Evolutionary conservation across 2,329 filamentous ascomycete species (phyloP).

Genomic region (Microcera coccophila): DNA sequence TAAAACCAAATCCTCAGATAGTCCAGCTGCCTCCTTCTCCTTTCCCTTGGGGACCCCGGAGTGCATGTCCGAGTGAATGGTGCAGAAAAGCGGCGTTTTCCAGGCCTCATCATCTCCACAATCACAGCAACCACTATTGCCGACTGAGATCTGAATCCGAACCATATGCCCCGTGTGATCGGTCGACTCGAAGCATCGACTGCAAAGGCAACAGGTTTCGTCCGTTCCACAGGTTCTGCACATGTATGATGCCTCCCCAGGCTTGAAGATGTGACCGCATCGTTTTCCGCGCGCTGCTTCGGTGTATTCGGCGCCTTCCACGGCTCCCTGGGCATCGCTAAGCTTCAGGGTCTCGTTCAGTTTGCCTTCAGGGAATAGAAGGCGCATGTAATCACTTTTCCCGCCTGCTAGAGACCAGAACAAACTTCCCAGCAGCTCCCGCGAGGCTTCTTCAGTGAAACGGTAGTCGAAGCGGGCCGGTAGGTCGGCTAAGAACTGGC

Average conservation of each 20-base stretch:
- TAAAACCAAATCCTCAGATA: constrained; percentile 72
- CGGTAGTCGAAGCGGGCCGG: constrained; percentile 70
- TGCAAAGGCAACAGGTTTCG: constrained; percentile 92
- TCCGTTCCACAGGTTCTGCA: constrained; percentile 93
- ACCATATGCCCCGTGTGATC: constrained; percentile 94
- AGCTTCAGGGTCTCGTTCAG: constrained; percentile 68
- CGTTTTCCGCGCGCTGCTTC: constrained; percentile 86
- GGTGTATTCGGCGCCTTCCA: constrained; percentile 92
- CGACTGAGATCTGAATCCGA: constrained; percentile 78
- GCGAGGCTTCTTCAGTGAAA: constrained; percentile 67
- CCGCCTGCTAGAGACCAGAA: constrained; percentile 84
- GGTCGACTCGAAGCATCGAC: constrained; percentile 89
- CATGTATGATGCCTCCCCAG: constrained; percentile 87
- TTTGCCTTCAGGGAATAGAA: constrained; percentile 77
- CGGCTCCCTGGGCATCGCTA: constrained; percentile 81
- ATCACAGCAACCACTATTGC: constrained; percentile 95
- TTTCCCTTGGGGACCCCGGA: constrained; percentile 56
- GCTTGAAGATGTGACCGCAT: constrained; percentile 96
- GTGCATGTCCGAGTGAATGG: constrained; percentile 74
- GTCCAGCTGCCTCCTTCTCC: constrained; percentile 51
- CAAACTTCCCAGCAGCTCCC: constrained; percentile 70
- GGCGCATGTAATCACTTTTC: constrained; percentile 66
- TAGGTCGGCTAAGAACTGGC: constrained; percentile 73
- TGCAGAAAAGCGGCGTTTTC: constrained; percentile 82
- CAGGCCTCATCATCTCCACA: constrained; percentile 96